phyloP scores from a whole-genome alignment of 331 rosid genomes.

The Phaseolus coccineus region DNA sequence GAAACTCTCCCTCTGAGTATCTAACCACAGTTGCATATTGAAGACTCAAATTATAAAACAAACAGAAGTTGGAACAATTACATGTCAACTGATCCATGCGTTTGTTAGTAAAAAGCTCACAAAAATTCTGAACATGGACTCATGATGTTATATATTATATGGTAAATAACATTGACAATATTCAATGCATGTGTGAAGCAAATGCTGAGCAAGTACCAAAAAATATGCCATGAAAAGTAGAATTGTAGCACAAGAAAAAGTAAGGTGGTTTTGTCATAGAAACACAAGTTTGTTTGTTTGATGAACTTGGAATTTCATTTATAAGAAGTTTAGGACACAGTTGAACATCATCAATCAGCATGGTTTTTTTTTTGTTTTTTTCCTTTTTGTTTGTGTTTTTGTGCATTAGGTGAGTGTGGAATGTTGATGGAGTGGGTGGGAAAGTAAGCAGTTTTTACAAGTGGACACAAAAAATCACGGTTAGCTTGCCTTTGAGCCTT shows the following conservation, averaged over 20 bases:
- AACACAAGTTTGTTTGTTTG: slow-evolving; percentile 23
- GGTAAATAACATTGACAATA: background rate
- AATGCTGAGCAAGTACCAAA: slow-evolving; percentile 19
- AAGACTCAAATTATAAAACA: background rate
- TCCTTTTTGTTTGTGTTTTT: background rate
- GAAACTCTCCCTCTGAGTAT: too few species aligned
- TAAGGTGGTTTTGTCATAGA: slow-evolving; percentile 12
- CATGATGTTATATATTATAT: background rate
- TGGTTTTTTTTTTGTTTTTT: background rate
- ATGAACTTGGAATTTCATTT: slow-evolving; percentile 33
- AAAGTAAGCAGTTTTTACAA: slow-evolving; percentile 28
- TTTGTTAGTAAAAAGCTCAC: background rate
- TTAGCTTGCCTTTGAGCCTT: slow-evolving; percentile 41
- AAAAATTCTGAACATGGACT: slow-evolving; percentile 4
- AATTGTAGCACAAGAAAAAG: slow-evolving; percentile 28
- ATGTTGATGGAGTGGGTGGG: slow-evolving; percentile 48
- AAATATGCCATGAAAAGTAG: slow-evolving; percentile 2
- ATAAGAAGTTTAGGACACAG: background rate
- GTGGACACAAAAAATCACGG: slow-evolving; percentile 36
- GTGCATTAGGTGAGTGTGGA: slow-evolving; percentile 35
- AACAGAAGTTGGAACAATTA: background rate
- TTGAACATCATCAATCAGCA: slow-evolving; percentile 11
- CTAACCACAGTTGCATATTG: background rate
- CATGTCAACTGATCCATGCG: background rate
- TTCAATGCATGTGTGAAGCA: slow-evolving; percentile 9